Conservation (phyloP, 129 eudicot genomes). For the Lactuca saligna region DNA sequence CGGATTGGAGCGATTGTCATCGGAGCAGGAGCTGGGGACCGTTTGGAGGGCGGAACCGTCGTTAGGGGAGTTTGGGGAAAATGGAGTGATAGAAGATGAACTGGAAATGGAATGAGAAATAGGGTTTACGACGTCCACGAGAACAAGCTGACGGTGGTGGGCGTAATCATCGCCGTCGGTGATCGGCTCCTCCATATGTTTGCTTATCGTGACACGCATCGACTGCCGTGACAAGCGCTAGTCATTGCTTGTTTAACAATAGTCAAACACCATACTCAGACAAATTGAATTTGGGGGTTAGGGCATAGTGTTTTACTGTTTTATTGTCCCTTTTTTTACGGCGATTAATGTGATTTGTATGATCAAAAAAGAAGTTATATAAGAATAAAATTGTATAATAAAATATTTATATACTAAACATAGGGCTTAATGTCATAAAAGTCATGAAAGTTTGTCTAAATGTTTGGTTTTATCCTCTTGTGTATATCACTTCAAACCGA, state of each 20-base stretch:
- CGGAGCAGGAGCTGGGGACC: slow-evolving; percentile 36
- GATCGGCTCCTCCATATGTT: slow-evolving; percentile 20
- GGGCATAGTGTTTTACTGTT: no score
- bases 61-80: slow-evolving; percentile 31
- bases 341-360: no score
- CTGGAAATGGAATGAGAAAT: slow-evolving; percentile 27
- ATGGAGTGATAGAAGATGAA: slow-evolving; percentile 23
- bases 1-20: slow-evolving; percentile 35
- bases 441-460: no score
- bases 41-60: slow-evolving; percentile 35
- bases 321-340: no score
- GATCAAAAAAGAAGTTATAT: no score
- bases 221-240: slow-evolving; percentile 17
- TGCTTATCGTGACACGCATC: background rate
- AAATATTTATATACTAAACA: no score
- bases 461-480: no score
- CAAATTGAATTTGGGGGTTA: no score
- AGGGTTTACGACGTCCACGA: slow-evolving; percentile 24
- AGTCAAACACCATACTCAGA: background rate
- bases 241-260: background rate
- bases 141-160: slow-evolving; percentile 40
- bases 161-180: slow-evolving; percentile 25
- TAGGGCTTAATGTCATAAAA: no score
- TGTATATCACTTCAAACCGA: no score
- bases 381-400: no score